These are phyloP conservation scores for Hymenoscyphus fraxineus DNA, from an alignment of 2,329 filamentous ascomycete genomes.

Conservation along the genomic window DNA sequence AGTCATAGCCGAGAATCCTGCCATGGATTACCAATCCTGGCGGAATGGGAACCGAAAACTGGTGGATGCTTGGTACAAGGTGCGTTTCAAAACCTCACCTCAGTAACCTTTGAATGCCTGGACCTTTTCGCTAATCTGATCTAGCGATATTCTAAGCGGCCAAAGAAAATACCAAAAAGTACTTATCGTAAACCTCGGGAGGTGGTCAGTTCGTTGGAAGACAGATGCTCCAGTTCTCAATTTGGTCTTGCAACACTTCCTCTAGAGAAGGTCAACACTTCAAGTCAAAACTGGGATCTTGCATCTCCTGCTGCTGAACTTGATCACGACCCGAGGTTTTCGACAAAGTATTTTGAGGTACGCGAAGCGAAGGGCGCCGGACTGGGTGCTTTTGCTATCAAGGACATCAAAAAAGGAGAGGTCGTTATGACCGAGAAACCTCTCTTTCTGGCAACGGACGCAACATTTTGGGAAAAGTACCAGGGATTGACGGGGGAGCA, in stretches of 20 bases:
- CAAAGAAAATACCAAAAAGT: too few relatives aligned
- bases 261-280: neutral
- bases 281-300: slow-evolving; percentile 2
- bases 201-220: too few relatives aligned
- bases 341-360: slow-evolving; percentile 31
- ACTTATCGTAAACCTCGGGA: too few relatives aligned
- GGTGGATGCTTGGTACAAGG: neutral
- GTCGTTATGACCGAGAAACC: slow-evolving; percentile 29
- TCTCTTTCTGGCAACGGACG: slow-evolving; percentile 21
- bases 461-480: slow-evolving; percentile 20
- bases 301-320: neutral
- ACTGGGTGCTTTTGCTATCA: slow-evolving; percentile 31
- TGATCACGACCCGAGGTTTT: slow-evolving; percentile 14
- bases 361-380: slow-evolving; percentile 28
- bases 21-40: neutral
- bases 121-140: neutral
- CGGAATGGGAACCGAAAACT: neutral
- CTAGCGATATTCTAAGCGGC: too few relatives aligned
- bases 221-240: too few relatives aligned
- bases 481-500: slow-evolving; percentile 23
- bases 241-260: neutral
- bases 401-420: slow-evolving; percentile 26
- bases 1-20: neutral
- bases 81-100: neutral
- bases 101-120: neutral